Evolutionary conservation across 1,284 basidiomycete genomes (phyloP).

Genomic region (Microbotryomycetes sp.): DNA sequence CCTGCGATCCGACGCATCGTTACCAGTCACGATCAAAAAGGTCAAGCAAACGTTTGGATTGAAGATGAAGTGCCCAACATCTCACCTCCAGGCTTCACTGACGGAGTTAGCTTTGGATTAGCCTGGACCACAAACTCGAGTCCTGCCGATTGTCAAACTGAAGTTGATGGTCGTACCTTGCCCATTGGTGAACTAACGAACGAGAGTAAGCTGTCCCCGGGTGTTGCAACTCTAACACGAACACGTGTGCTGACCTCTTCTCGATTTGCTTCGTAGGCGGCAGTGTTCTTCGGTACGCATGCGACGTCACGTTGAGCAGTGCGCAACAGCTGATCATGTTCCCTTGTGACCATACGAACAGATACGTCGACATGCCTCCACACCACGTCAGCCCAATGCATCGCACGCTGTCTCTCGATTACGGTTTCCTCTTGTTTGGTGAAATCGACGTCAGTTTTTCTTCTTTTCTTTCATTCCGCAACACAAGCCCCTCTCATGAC

Average conservation of each 20-base stretch:
- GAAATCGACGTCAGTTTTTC: slow-evolving; percentile 9
- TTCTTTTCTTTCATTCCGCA: no score
- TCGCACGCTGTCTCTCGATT: slow-evolving; percentile 15
- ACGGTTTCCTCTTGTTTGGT: slow-evolving; percentile 17
- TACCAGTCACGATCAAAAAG: slow-evolving; percentile 5
- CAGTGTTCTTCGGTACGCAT: neutral
- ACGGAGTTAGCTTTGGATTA: slow-evolving; percentile 6
- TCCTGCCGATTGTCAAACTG: slow-evolving; percentile 9
- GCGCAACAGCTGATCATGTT: neutral
- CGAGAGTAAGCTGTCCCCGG: neutral
- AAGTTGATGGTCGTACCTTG: neutral
- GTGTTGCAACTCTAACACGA: neutral
- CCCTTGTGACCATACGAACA: no score
- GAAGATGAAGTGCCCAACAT: slow-evolving; percentile 3
- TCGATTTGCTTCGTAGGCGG: neutral
- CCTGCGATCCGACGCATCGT: slow-evolving; percentile 6
- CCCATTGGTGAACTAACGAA: slow-evolving; percentile 7
- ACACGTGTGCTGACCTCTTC: neutral
- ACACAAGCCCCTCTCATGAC: no score
- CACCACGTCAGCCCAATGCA: slow-evolving; percentile 12
- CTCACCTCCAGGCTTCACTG: neutral
- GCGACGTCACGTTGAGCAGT: neutral
- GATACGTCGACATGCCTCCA: slow-evolving; percentile 18
- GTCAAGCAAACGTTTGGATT: slow-evolving; percentile 9
- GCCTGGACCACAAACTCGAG: slow-evolving; percentile 8